Conservation (phyloP, 768 basidiomycete genomes). For the Auriscalpium microsporum region DNA sequence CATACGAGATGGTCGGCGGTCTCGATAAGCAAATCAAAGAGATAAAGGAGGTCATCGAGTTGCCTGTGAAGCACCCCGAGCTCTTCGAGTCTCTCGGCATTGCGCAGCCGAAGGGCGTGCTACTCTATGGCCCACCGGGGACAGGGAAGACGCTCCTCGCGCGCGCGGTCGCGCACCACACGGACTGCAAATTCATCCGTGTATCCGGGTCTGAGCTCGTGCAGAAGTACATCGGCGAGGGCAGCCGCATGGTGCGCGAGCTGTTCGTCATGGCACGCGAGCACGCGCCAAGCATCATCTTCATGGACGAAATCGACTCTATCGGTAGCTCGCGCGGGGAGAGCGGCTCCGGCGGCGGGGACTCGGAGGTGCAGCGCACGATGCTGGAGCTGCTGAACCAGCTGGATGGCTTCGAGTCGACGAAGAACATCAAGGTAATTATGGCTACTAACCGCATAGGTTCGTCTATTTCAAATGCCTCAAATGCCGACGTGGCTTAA, state of each 20-base stretch:
- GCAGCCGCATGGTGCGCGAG: constrained; percentile 93
- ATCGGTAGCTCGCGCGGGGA: constrained; percentile 92
- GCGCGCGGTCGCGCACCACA: constrained; percentile 93
- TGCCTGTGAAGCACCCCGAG: constrained; percentile 93
- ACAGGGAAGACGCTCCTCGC: constrained; percentile 95
- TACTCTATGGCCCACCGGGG: constrained; percentile 92
- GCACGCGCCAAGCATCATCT: constrained; percentile 96
- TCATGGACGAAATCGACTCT: constrained; percentile 99
- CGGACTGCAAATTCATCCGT: constrained; percentile 95
- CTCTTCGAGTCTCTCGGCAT: constrained; percentile 94
- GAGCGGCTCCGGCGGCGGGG: constrained; percentile 52
- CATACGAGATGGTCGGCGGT: constrained; percentile 99
- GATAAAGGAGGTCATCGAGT: constrained; percentile 97
- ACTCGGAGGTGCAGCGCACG: constrained; percentile 60
- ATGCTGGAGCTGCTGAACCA: constrained; percentile 62
- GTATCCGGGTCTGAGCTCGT: constrained; percentile 92
- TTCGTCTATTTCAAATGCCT: constrained; percentile 21
- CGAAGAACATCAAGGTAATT: constrained; percentile 81
- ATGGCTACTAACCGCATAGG: constrained; percentile 99
- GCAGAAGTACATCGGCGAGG: constrained; percentile 98
- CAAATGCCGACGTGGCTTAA: background rate
- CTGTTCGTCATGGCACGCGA: constrained; percentile 98
- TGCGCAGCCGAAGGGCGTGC: constrained; percentile 93
- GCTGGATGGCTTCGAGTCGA: constrained; percentile 60
- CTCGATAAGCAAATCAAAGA: constrained; percentile 98